phyloP scores from a whole-genome alignment of 495 filamentous ascomycete genomes.

The Penicillium antarcticum region DNA sequence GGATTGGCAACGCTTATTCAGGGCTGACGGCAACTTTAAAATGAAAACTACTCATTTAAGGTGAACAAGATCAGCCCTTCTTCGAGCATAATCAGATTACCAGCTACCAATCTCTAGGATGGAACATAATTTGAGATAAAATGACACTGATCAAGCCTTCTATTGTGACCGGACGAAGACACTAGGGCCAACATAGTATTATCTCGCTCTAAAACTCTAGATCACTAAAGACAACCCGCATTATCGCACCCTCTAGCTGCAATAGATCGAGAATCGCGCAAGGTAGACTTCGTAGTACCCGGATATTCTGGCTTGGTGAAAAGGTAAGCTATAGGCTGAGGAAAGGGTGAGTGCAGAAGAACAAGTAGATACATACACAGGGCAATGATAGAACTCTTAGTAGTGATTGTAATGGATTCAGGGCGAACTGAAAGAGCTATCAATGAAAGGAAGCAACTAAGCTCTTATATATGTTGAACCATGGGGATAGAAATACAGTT shows the following conservation, averaged over 20 bases:
- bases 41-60: not conserved
- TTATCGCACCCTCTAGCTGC: conserved; percentile 21
- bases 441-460: too few relatives aligned
- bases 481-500: too few relatives aligned
- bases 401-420: too few relatives aligned
- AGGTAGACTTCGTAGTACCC: too few relatives aligned
- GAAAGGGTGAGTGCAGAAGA: too few relatives aligned
- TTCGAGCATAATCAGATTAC: not conserved
- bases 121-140: not conserved
- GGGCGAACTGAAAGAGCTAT: too few relatives aligned
- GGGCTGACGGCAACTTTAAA: not conserved
- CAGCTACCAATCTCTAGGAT: not conserved
- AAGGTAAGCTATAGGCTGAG: too few relatives aligned
- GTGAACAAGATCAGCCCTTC: not conserved
- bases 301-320: too few relatives aligned
- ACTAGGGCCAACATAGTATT: not conserved
- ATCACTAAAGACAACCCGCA: conserved; percentile 21
- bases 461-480: too few relatives aligned
- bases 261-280: conserved; percentile 18
- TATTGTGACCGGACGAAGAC: not conserved
- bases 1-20: too few relatives aligned
- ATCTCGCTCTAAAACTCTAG: conserved; percentile 16
- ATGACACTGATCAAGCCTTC: not conserved
- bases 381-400: too few relatives aligned
- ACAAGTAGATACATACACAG: too few relatives aligned